Conservation (phyloP, 1,139 yeast genomes). For the Magnusiomyces ingens region DNA sequence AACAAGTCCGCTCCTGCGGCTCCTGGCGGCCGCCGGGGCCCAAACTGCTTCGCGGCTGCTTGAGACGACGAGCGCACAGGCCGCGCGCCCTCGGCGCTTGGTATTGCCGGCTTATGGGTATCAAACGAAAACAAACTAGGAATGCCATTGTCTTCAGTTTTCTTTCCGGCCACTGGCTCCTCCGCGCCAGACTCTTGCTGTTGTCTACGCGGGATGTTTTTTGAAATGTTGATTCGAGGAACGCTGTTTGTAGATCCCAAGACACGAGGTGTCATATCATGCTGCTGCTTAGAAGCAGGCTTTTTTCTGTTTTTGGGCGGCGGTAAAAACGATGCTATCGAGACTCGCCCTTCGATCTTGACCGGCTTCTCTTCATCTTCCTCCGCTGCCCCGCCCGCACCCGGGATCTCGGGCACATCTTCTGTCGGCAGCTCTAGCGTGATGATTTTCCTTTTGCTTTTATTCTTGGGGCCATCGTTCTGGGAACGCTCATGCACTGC, state of each 20-base stretch:
- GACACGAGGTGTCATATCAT: neutral
- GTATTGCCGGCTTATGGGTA: neutral
- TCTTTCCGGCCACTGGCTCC: neutral
- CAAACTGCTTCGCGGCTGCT: conserved; percentile 5
- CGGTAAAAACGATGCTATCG: conserved; percentile 16
- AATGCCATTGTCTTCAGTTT: neutral
- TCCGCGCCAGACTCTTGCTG: neutral
- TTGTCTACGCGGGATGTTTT: conserved; percentile 1
- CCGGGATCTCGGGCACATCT: neutral
- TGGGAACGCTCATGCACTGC: neutral
- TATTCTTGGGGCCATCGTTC: neutral
- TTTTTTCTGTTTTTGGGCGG: conserved; percentile 16
- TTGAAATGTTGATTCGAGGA: neutral
- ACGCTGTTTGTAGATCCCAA: neutral
- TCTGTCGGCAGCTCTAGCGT: neutral
- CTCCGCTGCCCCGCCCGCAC: neutral
- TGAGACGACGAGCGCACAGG: neutral
- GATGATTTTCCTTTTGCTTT: neutral
- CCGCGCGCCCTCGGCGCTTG: too few relatives aligned
- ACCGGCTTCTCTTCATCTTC: conserved; percentile 3
- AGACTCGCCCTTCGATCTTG: conserved; percentile 7
- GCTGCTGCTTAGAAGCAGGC: neutral
- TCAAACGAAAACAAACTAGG: conserved; percentile 17
- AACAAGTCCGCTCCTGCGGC: neutral
- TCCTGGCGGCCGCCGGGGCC: conserved; percentile 8